Base-by-base conservation (phyloP, 2,329 filamentous ascomycete genomes). In the Daldinia eschscholtzii region DNA sequence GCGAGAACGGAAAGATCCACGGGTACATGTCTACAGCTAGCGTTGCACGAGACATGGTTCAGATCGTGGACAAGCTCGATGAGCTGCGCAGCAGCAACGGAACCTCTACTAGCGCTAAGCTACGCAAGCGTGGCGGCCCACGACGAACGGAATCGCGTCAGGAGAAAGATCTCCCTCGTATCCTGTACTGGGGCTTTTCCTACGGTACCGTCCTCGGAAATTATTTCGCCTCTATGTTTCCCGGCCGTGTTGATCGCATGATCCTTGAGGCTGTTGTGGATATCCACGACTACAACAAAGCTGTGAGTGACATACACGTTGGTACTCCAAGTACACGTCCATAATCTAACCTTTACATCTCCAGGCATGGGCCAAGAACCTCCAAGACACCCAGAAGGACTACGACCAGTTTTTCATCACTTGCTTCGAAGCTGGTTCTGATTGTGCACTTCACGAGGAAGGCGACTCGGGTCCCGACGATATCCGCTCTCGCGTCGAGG, bases 121-220 rank as follows among this genome's bases (percentile, higher is more conserved):
- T 56, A 23, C 46, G 41, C 4, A 7, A 4, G 26, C 56, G 56
- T 20, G 52, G 65, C 18, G 55, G 61, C 37, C 3, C 41, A 13
- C 46, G 35, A 12, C 42, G 57, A 30, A 57, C 57, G 26, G 42
- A 42, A 12, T 37, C 18, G 44, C 64, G 42, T 13, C 63, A 37
- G 50, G 59, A 57, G 57, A 56, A 59, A 39, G 55, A 55, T 18
- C 52, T 65, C 3, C 60, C 70, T 1, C 63, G 73, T 44, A 70
- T 72, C 44, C 82, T 83, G 71, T 87, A 85, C 70, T 82, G 83
- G 77, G 84, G 85, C 0, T 81, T 86, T 59, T 85, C 83, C 5
- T 87, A 87, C 65, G 83, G 83, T 4, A 83, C 81, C 0, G 76
- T 81, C 6, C 75, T 84, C 3, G 82, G 82, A 1, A 80, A 79